Percentiles rank a stretch among this genome's conserved stretches.
phyloP scores from a whole-genome alignment of 75 land plant species.

The Pinus tabuliformis region DNA sequence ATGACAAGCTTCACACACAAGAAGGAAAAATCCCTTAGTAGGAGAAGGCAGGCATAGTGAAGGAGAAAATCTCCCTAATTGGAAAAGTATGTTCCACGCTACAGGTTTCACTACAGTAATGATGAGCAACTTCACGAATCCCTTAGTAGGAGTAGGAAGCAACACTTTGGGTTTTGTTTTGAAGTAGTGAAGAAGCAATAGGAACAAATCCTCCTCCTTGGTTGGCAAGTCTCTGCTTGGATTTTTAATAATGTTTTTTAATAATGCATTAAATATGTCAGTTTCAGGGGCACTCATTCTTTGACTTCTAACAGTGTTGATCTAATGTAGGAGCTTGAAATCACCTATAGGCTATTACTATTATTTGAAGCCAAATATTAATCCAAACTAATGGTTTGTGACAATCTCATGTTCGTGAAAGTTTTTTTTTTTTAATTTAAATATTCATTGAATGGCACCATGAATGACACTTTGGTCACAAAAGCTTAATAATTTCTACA shows the following conservation, averaged over 20 bases:
- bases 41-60: conserved; percentile 30
- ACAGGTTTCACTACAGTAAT: conserved; percentile 63
- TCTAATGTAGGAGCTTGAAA: background rate
- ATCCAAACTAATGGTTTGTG: background rate
- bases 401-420: background rate
- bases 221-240: conserved; percentile 92
- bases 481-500: background rate
- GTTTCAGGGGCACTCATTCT: conserved; percentile 4
- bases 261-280: conserved; percentile 2
- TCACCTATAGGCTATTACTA: background rate
- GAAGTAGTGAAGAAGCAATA: conserved; percentile 32
- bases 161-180: conserved; percentile 51
- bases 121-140: conserved; percentile 79
- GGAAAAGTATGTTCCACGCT: conserved; percentile 44
- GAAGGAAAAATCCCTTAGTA: conserved; percentile 70
- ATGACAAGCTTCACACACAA: conserved; percentile 64
- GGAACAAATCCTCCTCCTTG: conserved; percentile 65
- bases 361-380: background rate
- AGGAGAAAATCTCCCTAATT: conserved; percentile 47
- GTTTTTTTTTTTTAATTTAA: background rate
- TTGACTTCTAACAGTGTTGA: background rate
- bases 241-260: conserved; percentile 19
- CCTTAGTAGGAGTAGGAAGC: conserved; percentile 44
- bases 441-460: background rate
- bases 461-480: background rate